These are phyloP conservation scores for Nothophytophthora sp. DNA, from an alignment of 352 stramenopile species.

Conservation along the genomic window DNA sequence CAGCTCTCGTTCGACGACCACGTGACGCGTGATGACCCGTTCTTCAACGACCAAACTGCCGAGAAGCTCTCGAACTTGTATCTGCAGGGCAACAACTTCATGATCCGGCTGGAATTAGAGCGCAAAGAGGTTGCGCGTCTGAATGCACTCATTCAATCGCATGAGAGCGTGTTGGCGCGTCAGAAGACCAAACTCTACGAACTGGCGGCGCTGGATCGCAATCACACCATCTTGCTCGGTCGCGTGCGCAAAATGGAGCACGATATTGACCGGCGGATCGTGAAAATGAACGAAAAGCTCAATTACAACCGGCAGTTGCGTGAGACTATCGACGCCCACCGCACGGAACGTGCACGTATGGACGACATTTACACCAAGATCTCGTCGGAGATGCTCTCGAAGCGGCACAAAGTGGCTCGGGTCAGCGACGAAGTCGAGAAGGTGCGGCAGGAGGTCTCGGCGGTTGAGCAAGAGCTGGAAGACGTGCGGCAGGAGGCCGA, in stretches of 20 bases:
- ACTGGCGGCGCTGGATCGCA: slow-evolving; percentile 68
- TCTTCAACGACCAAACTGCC: slow-evolving; percentile 70
- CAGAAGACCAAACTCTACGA: slow-evolving; percentile 82
- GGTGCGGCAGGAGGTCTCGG: slow-evolving; percentile 50
- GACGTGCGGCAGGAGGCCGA: slow-evolving; percentile 55
- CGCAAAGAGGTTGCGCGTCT: slow-evolving; percentile 69
- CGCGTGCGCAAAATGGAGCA: slow-evolving; percentile 82
- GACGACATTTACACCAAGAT: slow-evolving; percentile 81
- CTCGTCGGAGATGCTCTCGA: slow-evolving; percentile 55
- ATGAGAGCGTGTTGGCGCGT: slow-evolving; percentile 54
- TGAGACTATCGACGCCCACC: slow-evolving; percentile 65
- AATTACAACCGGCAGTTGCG: slow-evolving; percentile 65
- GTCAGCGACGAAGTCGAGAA: slow-evolving; percentile 55
- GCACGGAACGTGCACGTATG: slow-evolving; percentile 69
- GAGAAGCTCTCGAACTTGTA: slow-evolving; percentile 83
- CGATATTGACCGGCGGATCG: slow-evolving; percentile 78
- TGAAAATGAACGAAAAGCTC: slow-evolving; percentile 86
- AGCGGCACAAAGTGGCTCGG: slow-evolving; percentile 50
- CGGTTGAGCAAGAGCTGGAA: slow-evolving; percentile 63
- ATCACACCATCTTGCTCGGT: slow-evolving; percentile 58
- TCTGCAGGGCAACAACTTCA: slow-evolving; percentile 80
- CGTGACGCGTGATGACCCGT: slow-evolving; percentile 65
- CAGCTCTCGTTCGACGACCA: slow-evolving; percentile 81
- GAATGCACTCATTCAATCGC: slow-evolving; percentile 68
- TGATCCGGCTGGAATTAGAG: slow-evolving; percentile 77